These are phyloP conservation scores for Coelastrella sp. DNA, from an alignment of 139 green algal genomes.

Conservation along the genomic window DNA sequence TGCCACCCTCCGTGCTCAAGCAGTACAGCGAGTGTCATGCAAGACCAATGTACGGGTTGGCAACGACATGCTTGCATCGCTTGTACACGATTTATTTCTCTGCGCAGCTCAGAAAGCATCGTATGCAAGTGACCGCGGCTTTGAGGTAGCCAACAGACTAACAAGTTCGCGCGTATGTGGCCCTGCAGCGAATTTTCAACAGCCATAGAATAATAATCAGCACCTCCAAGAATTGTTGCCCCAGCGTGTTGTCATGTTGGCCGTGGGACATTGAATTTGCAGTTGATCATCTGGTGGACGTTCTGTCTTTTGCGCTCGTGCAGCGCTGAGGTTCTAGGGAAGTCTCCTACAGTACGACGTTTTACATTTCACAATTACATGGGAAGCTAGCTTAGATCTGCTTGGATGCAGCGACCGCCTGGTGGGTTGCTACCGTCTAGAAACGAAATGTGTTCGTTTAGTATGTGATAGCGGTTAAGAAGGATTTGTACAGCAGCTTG, in stretches of 20 bases:
- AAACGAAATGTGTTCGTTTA: background rate
- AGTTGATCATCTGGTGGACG: background rate
- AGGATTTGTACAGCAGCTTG: background rate
- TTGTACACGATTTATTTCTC: background rate
- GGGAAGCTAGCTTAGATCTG: background rate
- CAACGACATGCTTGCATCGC: background rate
- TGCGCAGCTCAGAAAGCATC: background rate
- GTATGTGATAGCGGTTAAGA: background rate
- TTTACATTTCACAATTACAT: background rate
- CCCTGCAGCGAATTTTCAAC: too few relatives aligned
- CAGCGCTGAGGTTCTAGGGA: background rate
- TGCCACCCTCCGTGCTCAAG: too few relatives aligned
- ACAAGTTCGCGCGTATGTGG: background rate
- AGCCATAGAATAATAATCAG: background rate
- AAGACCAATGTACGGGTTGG: too few relatives aligned
- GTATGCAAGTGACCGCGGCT: too few relatives aligned
- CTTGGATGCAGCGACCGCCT: constrained; percentile 1
- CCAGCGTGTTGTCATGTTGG: background rate
- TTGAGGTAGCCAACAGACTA: background rate
- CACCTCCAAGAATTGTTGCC: background rate
- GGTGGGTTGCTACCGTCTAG: background rate
- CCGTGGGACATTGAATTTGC: background rate
- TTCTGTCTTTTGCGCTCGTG: background rate
- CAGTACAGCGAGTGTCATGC: too few relatives aligned
- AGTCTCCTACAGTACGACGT: background rate